Percentiles rank a stretch among this genome's conserved stretches.
These are phyloP conservation scores for Aspergillus pseudotamarii DNA, from an alignment of 2,329 filamentous ascomycete genomes.

Conservation along the genomic window DNA sequence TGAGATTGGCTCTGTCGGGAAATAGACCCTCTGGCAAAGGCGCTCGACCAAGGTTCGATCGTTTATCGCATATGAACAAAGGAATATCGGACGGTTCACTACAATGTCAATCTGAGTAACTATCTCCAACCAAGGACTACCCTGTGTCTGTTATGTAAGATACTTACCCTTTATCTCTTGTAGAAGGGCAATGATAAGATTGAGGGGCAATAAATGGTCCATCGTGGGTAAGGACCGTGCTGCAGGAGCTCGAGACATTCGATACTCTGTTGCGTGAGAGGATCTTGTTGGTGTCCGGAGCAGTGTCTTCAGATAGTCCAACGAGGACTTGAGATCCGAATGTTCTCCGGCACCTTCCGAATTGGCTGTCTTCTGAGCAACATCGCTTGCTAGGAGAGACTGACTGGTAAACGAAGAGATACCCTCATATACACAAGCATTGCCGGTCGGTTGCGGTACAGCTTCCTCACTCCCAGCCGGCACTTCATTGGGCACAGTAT, in stretches of 20 bases:
- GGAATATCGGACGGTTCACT: constrained; percentile 21
- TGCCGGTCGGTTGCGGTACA: background rate
- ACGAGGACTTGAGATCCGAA: constrained; percentile 10
- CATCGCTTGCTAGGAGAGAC: constrained; percentile 18
- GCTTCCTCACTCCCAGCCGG: background rate
- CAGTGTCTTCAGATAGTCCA: constrained; percentile 15
- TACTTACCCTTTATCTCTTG: constrained; percentile 3
- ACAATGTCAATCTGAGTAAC: background rate
- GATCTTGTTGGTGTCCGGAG: constrained; percentile 3
- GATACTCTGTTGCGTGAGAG: background rate
- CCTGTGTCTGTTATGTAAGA: background rate
- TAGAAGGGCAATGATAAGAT: constrained; percentile 2
- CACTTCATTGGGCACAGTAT: background rate
- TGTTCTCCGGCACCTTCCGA: background rate
- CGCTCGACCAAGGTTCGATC: constrained; percentile 21
- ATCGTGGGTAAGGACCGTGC: background rate
- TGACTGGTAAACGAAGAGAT: constrained; percentile 20
- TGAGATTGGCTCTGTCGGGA: constrained; percentile 17
- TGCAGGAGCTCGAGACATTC: background rate
- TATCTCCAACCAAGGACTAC: fast-evolving
- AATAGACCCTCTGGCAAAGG: constrained; percentile 26
- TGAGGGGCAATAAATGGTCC: background rate
- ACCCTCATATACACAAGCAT: constrained; percentile 14
- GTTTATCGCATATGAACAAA: constrained; percentile 22
- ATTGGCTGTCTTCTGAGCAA: constrained; percentile 12